These are phyloP conservation scores for Fusarium setosum DNA, from an alignment of 2,329 filamentous ascomycete species.

Conservation along the genomic window DNA sequence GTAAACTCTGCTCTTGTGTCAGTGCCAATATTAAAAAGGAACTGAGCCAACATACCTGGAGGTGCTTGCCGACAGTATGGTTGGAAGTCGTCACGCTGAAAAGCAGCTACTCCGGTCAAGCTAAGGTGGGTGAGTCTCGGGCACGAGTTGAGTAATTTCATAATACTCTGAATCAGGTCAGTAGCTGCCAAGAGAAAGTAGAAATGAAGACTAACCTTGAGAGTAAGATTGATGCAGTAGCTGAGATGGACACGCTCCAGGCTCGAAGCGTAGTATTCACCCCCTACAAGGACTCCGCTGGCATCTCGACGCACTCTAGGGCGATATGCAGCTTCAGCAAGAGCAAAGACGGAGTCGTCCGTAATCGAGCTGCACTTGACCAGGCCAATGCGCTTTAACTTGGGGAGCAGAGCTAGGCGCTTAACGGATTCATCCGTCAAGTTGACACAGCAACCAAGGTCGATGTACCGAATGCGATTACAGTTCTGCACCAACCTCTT, in stretches of 20 bases:
- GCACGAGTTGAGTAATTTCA: conserved; percentile 88
- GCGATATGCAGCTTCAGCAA: conserved; percentile 77
- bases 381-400: conserved; percentile 92
- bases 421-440: conserved; percentile 90
- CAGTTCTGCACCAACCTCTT: conserved; percentile 85
- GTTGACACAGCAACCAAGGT: conserved; percentile 92
- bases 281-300: conserved; percentile 58
- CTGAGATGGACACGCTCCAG: conserved; percentile 95
- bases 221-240: conserved; percentile 88
- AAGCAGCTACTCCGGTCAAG: conserved; percentile 92
- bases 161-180: conserved; percentile 76
- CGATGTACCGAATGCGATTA: conserved; percentile 96
- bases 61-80: conserved; percentile 89
- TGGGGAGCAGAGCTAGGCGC: conserved; percentile 86
- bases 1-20: conserved; percentile 78
- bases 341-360: conserved; percentile 85
- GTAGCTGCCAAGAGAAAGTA: background rate
- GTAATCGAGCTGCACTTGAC: conserved; percentile 95
- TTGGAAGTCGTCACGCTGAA: conserved; percentile 86
- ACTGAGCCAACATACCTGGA: conserved; percentile 61
- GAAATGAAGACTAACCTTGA: conserved; percentile 70
- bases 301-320: conserved; percentile 61
- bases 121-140: conserved; percentile 93
- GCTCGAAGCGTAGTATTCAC: conserved; percentile 70
- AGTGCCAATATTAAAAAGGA: conserved; percentile 27